Percentiles rank a stretch among this genome's conserved stretches.
Conservation (phyloP, 2,329 filamentous ascomycete species). For the Sporothrix globosa region DNA sequence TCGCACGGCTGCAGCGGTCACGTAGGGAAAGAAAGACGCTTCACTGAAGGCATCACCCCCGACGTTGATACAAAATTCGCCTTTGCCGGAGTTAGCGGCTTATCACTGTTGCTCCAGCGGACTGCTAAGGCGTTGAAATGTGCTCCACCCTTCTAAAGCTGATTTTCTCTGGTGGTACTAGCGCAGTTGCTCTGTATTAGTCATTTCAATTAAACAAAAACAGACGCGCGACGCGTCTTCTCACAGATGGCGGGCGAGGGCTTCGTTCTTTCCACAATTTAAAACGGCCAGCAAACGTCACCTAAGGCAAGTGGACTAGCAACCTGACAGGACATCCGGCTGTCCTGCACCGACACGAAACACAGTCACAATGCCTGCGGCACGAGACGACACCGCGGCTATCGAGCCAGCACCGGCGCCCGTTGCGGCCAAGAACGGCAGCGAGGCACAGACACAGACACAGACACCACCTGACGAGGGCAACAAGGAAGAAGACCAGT, state of each 20-base stretch:
- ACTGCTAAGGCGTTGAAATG: neutral
- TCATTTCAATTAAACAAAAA: constrained; percentile 25
- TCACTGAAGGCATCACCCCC: neutral
- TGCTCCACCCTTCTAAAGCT: neutral
- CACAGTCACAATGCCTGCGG: constrained; percentile 26
- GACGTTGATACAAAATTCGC: constrained; percentile 9
- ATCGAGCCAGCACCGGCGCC: neutral
- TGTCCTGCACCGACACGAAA: neutral
- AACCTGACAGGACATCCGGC: neutral
- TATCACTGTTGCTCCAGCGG: neutral
- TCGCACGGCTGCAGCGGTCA: neutral
- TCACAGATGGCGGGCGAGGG: constrained; percentile 17
- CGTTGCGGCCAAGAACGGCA: constrained; percentile 7
- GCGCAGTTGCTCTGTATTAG: neutral
- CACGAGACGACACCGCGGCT: constrained; percentile 23
- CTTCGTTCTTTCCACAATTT: neutral
- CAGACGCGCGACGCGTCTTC: constrained; percentile 28
- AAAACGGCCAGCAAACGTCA: neutral
- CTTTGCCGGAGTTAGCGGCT: constrained; percentile 10
- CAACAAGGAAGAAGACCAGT: constrained; percentile 79
- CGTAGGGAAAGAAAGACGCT: no score
- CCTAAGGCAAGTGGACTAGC: neutral
- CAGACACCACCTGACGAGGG: neutral
- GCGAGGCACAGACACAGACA: neutral
- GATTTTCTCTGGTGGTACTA: neutral